phyloP scores from a whole-genome alignment of 495 filamentous ascomycete species.

The Daldinia decipiens region DNA sequence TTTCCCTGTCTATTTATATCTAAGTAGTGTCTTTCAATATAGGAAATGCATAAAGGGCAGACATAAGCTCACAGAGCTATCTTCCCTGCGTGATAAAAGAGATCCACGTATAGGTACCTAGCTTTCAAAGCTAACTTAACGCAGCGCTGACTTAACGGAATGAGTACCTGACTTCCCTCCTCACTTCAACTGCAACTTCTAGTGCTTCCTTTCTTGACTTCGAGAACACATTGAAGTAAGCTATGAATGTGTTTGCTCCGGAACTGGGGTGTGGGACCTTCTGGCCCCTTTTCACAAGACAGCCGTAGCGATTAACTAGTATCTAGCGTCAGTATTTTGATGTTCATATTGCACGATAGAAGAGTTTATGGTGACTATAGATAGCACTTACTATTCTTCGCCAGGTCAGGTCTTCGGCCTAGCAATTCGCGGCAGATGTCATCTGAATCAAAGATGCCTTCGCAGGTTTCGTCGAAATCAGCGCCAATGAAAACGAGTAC shows the following conservation, averaged over 20 bases:
- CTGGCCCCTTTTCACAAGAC: conserved; percentile 47
- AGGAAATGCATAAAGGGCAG: not conserved
- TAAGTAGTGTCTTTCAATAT: not conserved
- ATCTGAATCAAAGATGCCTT: conserved; percentile 53
- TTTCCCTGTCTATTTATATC: not conserved
- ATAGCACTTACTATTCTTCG: conserved; percentile 30
- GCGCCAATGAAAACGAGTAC: conserved; percentile 44
- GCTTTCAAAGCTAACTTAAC: conserved; percentile 14
- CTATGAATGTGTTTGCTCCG: conserved; percentile 46
- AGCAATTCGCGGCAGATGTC: conserved; percentile 52
- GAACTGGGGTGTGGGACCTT: conserved; percentile 46
- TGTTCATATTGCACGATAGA: not conserved
- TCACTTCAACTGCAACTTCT: conserved; percentile 41
- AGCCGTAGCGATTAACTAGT: conserved; percentile 41
- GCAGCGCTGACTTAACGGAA: conserved; percentile 27
- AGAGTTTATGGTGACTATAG: not conserved
- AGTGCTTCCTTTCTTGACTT: conserved; percentile 44
- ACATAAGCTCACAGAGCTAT: not conserved
- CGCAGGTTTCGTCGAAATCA: conserved; percentile 39
- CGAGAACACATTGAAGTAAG: conserved; percentile 53
- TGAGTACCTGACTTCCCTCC: conserved; percentile 44
- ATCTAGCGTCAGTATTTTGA: conserved; percentile 7
- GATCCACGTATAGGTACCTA: not conserved
- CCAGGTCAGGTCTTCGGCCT: conserved; percentile 47
- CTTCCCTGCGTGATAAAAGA: not conserved